These are phyloP conservation scores for Xylaria multiplex DNA, from an alignment of 2,329 filamentous ascomycete species.

Conservation along the genomic window DNA sequence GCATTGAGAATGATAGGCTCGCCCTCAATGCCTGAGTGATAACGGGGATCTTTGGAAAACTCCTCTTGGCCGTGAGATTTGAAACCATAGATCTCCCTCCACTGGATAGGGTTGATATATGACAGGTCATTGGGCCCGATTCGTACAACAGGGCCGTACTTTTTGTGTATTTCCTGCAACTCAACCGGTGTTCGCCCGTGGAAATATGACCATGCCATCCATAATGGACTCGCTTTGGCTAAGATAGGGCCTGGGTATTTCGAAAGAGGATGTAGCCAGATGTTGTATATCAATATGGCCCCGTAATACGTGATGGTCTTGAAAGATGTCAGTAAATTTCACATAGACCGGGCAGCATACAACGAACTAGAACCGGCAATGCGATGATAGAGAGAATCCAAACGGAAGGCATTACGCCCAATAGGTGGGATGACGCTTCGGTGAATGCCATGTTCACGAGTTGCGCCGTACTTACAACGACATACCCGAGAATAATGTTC, in stretches of 20 bases:
- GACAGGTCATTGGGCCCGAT: conserved; percentile 25
- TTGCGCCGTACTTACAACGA: not conserved
- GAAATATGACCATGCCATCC: conserved; percentile 26
- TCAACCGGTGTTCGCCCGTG: conserved; percentile 16
- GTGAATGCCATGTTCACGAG: conserved; percentile 4
- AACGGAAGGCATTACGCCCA: not conserved
- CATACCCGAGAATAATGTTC: not conserved
- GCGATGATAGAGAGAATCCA: not conserved
- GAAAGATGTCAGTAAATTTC: not conserved
- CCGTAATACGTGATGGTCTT: conserved; percentile 19
- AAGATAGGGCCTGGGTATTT: conserved; percentile 28
- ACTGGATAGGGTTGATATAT: conserved; percentile 23
- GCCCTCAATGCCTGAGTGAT: not conserved
- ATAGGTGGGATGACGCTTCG: not conserved
- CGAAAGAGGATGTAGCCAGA: conserved; percentile 29
- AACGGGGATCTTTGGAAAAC: conserved; percentile 21
- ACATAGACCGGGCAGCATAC: not conserved
- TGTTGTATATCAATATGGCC: conserved; percentile 7
- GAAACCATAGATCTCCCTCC: conserved; percentile 30
- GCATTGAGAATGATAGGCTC: conserved; percentile 13
- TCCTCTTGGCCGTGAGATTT: conserved; percentile 15
- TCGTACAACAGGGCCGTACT: conserved; percentile 25
- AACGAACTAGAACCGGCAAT: conserved; percentile 3
- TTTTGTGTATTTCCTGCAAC: conserved; percentile 16
- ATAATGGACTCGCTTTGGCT: conserved; percentile 18